A percentile compares a stretch with the other conserved stretches of the same genome.
phyloP scores from a whole-genome alignment of 495 filamentous ascomycete species.

The Neurospora intermedia region DNA sequence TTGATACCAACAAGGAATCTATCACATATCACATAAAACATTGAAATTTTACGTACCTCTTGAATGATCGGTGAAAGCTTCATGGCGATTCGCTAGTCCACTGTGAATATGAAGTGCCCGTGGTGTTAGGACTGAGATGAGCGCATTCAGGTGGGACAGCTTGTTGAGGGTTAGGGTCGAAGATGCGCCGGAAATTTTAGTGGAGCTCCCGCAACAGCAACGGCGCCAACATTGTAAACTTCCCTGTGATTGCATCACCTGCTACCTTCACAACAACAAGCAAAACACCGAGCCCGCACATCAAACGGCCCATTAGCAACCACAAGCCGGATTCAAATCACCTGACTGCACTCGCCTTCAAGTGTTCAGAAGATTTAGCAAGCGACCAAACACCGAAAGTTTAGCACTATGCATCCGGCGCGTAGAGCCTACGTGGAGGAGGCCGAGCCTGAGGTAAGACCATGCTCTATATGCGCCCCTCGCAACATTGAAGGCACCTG shows the following conservation, averaged over 20 bases:
- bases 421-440: slow-evolving; percentile 96
- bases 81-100: background rate
- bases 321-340: background rate
- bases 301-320: background rate
- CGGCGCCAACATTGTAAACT: background rate
- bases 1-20: background rate
- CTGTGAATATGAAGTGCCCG: background rate
- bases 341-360: background rate
- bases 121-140: background rate
- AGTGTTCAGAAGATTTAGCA: background rate
- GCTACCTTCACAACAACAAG: background rate
- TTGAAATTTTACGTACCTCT: background rate
- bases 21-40: background rate
- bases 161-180: background rate
- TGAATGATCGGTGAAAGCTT: background rate
- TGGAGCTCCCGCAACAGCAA: background rate
- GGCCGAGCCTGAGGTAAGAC: slow-evolving; percentile 56
- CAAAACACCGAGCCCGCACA: background rate
- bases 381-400: background rate
- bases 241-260: background rate
- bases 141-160: background rate
- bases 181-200: background rate
- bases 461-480: slow-evolving; percentile 6
- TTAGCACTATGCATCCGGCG: slow-evolving; percentile 71
- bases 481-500: slow-evolving; percentile 21